Evolutionary conservation across 1,139 yeast genomes (phyloP).

Genomic region (Hanseniaspora gamundiae): DNA sequence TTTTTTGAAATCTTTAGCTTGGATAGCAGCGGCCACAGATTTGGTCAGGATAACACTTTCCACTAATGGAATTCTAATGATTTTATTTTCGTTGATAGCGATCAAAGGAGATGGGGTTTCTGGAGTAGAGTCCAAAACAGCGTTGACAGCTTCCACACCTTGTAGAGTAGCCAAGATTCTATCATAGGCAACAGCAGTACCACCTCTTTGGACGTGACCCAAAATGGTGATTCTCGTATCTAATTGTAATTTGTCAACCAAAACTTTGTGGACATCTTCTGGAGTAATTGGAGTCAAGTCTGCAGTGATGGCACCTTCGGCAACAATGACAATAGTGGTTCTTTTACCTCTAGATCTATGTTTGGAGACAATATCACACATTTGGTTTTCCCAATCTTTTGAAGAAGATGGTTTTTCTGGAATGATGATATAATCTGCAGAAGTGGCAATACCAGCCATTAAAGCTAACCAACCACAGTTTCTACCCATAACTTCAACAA

Average conservation of each 20-base stretch:
- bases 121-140: slow-evolving; percentile 79
- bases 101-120: slow-evolving; percentile 93
- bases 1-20: slow-evolving; percentile 61
- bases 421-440: slow-evolving; percentile 87
- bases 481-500: slow-evolving; percentile 97
- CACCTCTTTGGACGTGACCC: slow-evolving; percentile 98
- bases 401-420: slow-evolving; percentile 80
- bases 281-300: slow-evolving; percentile 74
- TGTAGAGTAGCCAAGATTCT: slow-evolving; percentile 84
- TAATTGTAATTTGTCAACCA: slow-evolving; percentile 64
- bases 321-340: slow-evolving; percentile 89
- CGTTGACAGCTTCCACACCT: slow-evolving; percentile 95
- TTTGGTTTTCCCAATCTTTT: slow-evolving; percentile 60
- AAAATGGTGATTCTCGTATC: slow-evolving; percentile 91
- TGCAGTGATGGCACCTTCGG: slow-evolving; percentile 91
- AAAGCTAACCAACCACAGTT: slow-evolving; percentile 98
- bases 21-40: slow-evolving; percentile 78
- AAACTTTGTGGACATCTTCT: slow-evolving; percentile 63
- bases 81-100: slow-evolving; percentile 77
- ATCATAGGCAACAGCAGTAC: slow-evolving; percentile 91
- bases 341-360: slow-evolving; percentile 85
- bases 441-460: slow-evolving; percentile 91
- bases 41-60: slow-evolving; percentile 84
- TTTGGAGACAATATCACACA: slow-evolving; percentile 55
- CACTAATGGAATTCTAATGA: slow-evolving; percentile 69